phyloP scores from a whole-genome alignment of 164 flowering plant species.

The Vitis amurensis region DNA sequence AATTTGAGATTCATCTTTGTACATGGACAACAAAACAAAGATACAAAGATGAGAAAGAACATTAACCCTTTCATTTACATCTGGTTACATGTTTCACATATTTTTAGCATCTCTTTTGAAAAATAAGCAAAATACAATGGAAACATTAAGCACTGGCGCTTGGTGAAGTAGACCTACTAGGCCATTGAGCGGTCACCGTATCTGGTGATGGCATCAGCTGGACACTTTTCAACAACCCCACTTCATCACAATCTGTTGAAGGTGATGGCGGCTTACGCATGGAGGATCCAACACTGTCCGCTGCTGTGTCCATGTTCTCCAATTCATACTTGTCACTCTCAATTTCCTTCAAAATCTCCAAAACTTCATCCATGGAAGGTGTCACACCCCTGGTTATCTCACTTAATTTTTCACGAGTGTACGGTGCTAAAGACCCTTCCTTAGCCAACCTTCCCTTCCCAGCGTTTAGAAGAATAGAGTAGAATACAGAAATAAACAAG shows the following conservation, averaged over 20 bases:
- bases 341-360: conserved; percentile 28
- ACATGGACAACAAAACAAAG: not conserved
- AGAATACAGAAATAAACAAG: no score
- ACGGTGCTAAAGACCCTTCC: no score
- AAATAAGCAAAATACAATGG: not conserved
- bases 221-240: conserved; percentile 23
- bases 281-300: not conserved
- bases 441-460: no score
- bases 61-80: not conserved
- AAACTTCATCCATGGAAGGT: conserved; percentile 51
- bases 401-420: no score
- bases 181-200: conserved; percentile 29
- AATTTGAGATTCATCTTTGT: not conserved
- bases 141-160: conserved; percentile 20
- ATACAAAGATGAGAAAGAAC: not conserved
- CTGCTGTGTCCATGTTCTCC: not conserved
- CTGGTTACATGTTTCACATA: not conserved
- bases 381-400: no score
- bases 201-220: conserved; percentile 27
- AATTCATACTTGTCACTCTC: conserved; percentile 6
- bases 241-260: conserved; percentile 26
- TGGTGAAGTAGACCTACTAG: conserved; percentile 32
- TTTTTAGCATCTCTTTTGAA: no score
- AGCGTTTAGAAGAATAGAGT: no score
- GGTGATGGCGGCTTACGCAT: not conserved